These are phyloP conservation scores for Talaromyces sp. DNA, from an alignment of 2,329 filamentous ascomycete species.

Conservation along the genomic window DNA sequence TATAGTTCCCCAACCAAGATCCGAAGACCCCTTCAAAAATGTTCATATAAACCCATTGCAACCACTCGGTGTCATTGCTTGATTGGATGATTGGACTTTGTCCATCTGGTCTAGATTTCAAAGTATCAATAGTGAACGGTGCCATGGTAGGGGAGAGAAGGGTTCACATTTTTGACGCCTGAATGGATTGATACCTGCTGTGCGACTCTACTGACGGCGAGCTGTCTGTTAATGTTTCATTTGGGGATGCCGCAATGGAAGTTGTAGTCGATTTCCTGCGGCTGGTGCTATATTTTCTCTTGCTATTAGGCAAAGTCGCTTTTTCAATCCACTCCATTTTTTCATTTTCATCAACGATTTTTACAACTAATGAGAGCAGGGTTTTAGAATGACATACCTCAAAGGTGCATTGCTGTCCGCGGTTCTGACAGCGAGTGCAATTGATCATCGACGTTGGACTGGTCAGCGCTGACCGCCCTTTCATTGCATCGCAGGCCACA, in stretches of 20 bases:
- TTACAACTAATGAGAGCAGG: no score
- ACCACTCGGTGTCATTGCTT: conserved; percentile 12
- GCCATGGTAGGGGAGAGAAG: no score
- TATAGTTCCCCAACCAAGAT: conserved; percentile 38
- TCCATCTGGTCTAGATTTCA: background rate
- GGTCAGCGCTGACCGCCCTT: conserved; percentile 13
- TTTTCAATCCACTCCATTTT: conserved; percentile 8
- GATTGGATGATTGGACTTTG: background rate
- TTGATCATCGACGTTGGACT: conserved; percentile 14
- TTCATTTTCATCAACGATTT: background rate
- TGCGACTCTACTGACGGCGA: background rate
- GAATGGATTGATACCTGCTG: background rate
- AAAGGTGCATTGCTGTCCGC: conserved; percentile 14
- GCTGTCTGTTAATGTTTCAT: background rate
- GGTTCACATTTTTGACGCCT: conserved; percentile 1
- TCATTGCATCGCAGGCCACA: conserved; percentile 25
- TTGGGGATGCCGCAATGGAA: background rate
- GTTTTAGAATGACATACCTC: conserved; percentile 3
- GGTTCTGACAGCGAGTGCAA: conserved; percentile 18
- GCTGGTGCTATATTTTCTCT: conserved; percentile 3
- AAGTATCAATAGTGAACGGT: background rate
- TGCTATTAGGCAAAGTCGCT: conserved; percentile 9
- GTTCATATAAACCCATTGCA: conserved; percentile 25
- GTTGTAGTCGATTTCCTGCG: background rate
- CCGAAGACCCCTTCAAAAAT: conserved; percentile 39